Conservation (phyloP, 108 stramenopile genomes). For the Fragilariopsis cylindrus region DNA sequence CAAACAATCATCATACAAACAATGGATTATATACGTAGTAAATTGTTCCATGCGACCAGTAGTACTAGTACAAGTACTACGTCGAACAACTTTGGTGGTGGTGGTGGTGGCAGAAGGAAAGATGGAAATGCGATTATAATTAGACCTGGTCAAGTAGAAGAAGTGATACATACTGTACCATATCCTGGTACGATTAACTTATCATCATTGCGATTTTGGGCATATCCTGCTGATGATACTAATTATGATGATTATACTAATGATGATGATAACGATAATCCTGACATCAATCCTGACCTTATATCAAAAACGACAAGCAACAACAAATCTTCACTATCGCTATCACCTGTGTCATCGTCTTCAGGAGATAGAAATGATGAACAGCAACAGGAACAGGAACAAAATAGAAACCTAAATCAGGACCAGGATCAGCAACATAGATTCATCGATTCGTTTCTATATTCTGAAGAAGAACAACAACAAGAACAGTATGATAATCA, state of each 20-base stretch:
- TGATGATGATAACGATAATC: background rate
- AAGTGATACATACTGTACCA: background rate
- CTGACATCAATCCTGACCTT: background rate
- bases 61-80: background rate
- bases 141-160: constrained; percentile 14
- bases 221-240: background rate
- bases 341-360: background rate
- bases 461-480: background rate
- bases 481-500: background rate
- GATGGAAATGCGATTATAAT: background rate
- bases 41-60: constrained; percentile 1
- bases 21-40: background rate
- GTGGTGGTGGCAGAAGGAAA: background rate
- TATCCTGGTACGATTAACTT: background rate
- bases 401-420: background rate
- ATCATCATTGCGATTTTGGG: constrained; percentile 9
- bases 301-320: background rate
- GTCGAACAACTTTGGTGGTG: background rate
- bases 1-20: background rate
- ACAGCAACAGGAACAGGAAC: background rate
- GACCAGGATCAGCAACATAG: background rate
- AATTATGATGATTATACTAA: background rate
- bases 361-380: background rate
- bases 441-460: background rate
- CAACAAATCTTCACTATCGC: background rate